A percentile compares a stretch with the other conserved stretches of the same genome.
These are phyloP conservation scores for Coemansia sp. DNA, from an alignment of 192 early-diverging fungal genomes.

Conservation along the genomic window DNA sequence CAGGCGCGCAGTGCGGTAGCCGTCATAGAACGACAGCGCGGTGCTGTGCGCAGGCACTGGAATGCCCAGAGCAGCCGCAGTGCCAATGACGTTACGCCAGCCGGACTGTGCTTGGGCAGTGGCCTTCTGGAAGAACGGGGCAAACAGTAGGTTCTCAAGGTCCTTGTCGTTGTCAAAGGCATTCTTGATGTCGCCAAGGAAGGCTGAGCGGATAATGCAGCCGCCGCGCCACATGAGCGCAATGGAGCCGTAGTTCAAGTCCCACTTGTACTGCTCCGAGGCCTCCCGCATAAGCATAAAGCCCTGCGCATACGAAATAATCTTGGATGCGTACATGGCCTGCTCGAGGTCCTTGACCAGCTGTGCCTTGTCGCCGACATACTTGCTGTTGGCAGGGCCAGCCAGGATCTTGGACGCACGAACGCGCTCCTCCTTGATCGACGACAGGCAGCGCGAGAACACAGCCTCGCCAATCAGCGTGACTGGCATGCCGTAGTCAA, in stretches of 20 bases:
- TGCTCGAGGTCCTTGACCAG: slow-evolving; percentile 88
- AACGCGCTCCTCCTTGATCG: slow-evolving; percentile 94
- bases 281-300: slow-evolving; percentile 99
- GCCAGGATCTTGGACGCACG: slow-evolving; percentile 81
- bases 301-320: slow-evolving; percentile 98
- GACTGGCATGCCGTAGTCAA: slow-evolving; percentile 94
- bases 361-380: slow-evolving; percentile 81
- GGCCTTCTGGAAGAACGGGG: slow-evolving; percentile 95
- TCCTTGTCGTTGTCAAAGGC: slow-evolving; percentile 86
- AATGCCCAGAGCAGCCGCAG: slow-evolving; percentile 78
- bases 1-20: slow-evolving; percentile 84
- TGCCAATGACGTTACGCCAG: slow-evolving; percentile 85
- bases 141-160: slow-evolving; percentile 90
- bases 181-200: slow-evolving; percentile 95
- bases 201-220: slow-evolving; percentile 96
- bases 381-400: slow-evolving; percentile 66
- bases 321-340: slow-evolving; percentile 96
- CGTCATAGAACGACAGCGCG: slow-evolving; percentile 96
- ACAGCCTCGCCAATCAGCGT: slow-evolving; percentile 98
- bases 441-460: slow-evolving; percentile 93
- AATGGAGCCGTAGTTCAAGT: slow-evolving; percentile 96
- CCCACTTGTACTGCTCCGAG: slow-evolving; percentile 86
- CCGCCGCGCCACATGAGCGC: slow-evolving; percentile 99
- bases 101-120: slow-evolving; percentile 76
- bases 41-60: slow-evolving; percentile 87